phyloP scores from a whole-genome alignment of 306 rosid genomes.

The Cyclanthera cordifolia region DNA sequence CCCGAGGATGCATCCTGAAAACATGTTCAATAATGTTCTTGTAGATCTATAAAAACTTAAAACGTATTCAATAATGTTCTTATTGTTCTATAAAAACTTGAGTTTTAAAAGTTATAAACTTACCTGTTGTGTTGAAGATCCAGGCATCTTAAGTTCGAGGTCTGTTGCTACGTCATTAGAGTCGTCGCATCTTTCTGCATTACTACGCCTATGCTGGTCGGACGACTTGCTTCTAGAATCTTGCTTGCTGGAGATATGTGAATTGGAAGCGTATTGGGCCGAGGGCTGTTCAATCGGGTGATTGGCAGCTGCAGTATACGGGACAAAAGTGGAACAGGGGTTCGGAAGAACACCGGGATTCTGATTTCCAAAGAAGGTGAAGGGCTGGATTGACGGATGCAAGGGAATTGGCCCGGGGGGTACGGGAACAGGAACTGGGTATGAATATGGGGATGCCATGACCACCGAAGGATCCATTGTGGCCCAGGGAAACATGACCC shows the following conservation, averaged over 20 bases:
- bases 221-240: constrained; percentile 49
- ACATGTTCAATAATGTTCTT: constrained; percentile 5
- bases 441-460: constrained; percentile 61
- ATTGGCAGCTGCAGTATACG: constrained; percentile 45
- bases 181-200: constrained; percentile 39
- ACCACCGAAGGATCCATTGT: constrained; percentile 60
- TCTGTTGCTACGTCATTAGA: constrained; percentile 78
- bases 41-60: too few species aligned
- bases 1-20: constrained; percentile 45
- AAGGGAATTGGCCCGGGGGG: constrained; percentile 65
- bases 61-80: too few species aligned
- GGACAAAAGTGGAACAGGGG: constrained; percentile 54
- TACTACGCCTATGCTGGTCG: constrained; percentile 29
- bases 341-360: constrained; percentile 45
- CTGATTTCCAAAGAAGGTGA: constrained; percentile 60
- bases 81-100: constrained; percentile 4
- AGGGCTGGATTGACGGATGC: constrained; percentile 64
- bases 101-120: constrained; percentile 8
- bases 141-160: constrained; percentile 93
- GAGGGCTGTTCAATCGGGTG: constrained; percentile 39
- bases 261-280: constrained; percentile 37
- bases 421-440: constrained; percentile 56
- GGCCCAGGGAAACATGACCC: constrained; percentile 72
- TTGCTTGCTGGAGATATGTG: constrained; percentile 37
- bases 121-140: constrained; percentile 69